A percentile compares a stretch with the other conserved stretches of the same genome.
Evolutionary conservation across 768 basidiomycete species (phyloP).

Genomic region (Suillus brevipes): DNA sequence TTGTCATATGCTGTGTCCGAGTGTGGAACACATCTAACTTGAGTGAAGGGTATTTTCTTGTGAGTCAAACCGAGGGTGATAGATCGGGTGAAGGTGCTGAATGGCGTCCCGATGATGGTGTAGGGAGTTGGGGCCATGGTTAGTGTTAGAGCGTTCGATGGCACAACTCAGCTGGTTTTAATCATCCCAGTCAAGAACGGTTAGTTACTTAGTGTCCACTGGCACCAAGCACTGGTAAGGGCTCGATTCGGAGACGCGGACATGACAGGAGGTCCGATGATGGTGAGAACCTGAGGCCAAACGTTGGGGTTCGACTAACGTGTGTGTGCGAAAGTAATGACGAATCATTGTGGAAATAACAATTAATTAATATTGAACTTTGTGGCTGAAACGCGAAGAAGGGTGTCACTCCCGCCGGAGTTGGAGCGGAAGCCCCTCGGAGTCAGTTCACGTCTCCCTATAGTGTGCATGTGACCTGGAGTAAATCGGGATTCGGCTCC

Average conservation of each 20-base stretch:
- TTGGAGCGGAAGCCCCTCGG: neutral
- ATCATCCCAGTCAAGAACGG: neutral
- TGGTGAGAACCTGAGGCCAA: neutral
- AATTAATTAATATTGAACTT: neutral
- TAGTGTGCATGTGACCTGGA: too few relatives aligned
- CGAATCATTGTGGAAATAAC: neutral
- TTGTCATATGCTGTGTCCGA: constrained; percentile 28
- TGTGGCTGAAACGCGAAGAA: neutral
- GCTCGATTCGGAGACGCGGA: neutral
- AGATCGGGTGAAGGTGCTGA: constrained; percentile 34
- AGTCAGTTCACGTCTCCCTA: too few relatives aligned
- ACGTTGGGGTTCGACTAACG: neutral
- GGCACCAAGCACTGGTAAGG: neutral
- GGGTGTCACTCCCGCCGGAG: neutral
- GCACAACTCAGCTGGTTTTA: neutral
- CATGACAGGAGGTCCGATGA: neutral
- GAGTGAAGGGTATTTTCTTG: constrained; percentile 29
- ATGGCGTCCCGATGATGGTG: constrained; percentile 34
- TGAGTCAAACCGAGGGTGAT: constrained; percentile 31
- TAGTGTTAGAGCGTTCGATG: neutral
- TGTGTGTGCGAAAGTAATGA: neutral
- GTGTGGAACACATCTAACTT: constrained; percentile 27
- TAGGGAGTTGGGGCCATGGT: constrained; percentile 17
- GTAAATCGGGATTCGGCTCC: too few relatives aligned
- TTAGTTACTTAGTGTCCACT: neutral